These are phyloP conservation scores for Chrysosporium keratinophilum DNA, from an alignment of 2,329 filamentous ascomycete genomes.

Conservation along the genomic window DNA sequence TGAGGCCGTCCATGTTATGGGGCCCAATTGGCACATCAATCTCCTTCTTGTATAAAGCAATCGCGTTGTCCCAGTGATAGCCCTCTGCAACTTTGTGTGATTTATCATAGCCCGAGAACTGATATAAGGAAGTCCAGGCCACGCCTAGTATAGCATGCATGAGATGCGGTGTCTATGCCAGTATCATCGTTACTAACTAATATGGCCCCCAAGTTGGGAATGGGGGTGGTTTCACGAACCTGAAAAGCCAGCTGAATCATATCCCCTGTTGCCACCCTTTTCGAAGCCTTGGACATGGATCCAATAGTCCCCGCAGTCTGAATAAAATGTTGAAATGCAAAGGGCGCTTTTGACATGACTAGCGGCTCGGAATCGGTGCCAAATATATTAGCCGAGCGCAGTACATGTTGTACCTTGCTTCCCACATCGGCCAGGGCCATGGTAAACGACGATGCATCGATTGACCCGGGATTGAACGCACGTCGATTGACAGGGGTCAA, in stretches of 20 bases:
- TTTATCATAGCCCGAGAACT: conserved; percentile 21
- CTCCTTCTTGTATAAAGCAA: conserved; percentile 28
- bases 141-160: conserved; percentile 31
- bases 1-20: conserved; percentile 31
- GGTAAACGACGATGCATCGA: conserved; percentile 1
- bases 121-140: conserved; percentile 26
- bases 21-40: conserved; percentile 20
- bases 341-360: conserved; percentile 13
- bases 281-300: conserved; percentile 14
- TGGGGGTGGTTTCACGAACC: conserved; percentile 16
- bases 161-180: conserved; percentile 26
- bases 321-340: conserved; percentile 26
- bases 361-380: conserved; percentile 1
- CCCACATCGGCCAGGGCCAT: conserved; percentile 15
- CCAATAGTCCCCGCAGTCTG: conserved; percentile 15
- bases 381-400: conserved; percentile 14
- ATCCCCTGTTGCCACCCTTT: conserved; percentile 19
- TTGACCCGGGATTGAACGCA: background rate
- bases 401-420: conserved; percentile 19
- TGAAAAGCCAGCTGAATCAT: conserved; percentile 26
- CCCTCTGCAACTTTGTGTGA: conserved; percentile 24
- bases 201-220: background rate
- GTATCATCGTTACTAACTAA: background rate
- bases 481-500: conserved; percentile 12
- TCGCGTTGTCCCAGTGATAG: conserved; percentile 32